A percentile compares a stretch with the other conserved stretches of the same genome.
Conservation (phyloP, 768 basidiomycete genomes). For the Amanita pallidorosea region DNA sequence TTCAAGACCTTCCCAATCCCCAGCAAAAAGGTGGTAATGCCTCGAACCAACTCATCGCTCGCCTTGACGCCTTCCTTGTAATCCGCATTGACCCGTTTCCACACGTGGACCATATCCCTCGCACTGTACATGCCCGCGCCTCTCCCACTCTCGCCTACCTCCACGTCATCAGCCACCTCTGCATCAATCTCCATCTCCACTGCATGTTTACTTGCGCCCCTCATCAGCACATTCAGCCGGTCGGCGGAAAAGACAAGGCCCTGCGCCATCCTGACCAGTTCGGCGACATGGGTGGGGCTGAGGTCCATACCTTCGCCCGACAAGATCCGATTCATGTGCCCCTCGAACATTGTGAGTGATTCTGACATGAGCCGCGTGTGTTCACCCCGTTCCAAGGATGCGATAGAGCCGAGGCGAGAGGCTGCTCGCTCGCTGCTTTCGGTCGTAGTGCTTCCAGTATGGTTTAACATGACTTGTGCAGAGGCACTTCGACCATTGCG, state of each 20-base stretch:
- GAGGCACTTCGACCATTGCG: constrained; percentile 12
- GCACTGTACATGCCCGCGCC: constrained; percentile 4
- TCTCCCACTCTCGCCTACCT: constrained; percentile 6
- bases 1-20: constrained; percentile 61
- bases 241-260: constrained; percentile 57
- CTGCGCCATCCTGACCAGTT: constrained; percentile 52
- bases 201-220: constrained; percentile 43
- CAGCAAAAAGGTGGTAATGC: constrained; percentile 66
- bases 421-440: constrained; percentile 8
- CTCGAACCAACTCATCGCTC: constrained; percentile 72
- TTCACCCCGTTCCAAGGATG: constrained; percentile 24
- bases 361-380: constrained; percentile 67
- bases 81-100: constrained; percentile 61
- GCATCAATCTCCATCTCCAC: constrained; percentile 68
- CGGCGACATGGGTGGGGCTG: constrained; percentile 24
- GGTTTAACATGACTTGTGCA: constrained; percentile 1
- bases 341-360: constrained; percentile 59
- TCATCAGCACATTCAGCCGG: constrained; percentile 51
- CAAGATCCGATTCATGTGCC: constrained; percentile 47
- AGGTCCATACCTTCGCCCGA: constrained; percentile 16
- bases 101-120: constrained; percentile 43
- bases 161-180: constrained; percentile 46
- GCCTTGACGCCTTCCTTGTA: constrained; percentile 60
- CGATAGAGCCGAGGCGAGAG: constrained; percentile 5
- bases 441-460: constrained; percentile 11